These are phyloP conservation scores for Penicillium sclerotigenum DNA, from an alignment of 2,329 filamentous ascomycete species.

Conservation along the genomic window DNA sequence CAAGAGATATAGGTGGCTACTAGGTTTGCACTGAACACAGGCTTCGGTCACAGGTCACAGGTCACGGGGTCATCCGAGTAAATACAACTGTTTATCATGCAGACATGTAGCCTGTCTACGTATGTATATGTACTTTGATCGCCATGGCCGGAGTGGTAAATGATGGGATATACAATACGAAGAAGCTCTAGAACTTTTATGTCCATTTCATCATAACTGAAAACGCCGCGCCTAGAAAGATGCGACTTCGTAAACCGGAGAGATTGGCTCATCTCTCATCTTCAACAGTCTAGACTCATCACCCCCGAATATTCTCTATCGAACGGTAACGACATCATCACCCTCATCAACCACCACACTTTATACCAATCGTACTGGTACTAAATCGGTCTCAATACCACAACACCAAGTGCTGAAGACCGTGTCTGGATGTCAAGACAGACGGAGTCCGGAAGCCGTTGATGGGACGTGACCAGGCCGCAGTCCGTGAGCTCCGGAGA, in stretches of 20 bases:
- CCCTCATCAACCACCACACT: not conserved
- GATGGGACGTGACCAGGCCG: constrained; percentile 4
- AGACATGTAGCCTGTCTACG: not conserved
- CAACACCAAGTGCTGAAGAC: not conserved
- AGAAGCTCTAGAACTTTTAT: constrained; percentile 27
- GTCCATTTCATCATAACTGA: constrained; percentile 36
- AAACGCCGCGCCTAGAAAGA: constrained; percentile 28
- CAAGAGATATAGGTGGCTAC: not conserved
- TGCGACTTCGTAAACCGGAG: constrained; percentile 28
- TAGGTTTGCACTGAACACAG: not conserved
- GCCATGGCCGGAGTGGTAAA: not conserved
- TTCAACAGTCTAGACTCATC: constrained; percentile 11
- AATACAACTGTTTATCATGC: not conserved
- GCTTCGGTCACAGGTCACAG: not conserved
- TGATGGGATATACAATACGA: constrained; percentile 1
- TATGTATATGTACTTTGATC: not conserved
- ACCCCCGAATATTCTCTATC: constrained; percentile 5
- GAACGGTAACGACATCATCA: not conserved
- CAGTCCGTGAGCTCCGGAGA: constrained; percentile 2
- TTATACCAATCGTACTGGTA: constrained; percentile 2
- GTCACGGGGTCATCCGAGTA: not conserved
- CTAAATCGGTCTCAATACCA: not conserved
- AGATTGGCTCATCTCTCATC: constrained; percentile 6
- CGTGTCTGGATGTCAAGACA: not conserved
- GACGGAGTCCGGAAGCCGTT: not conserved